Evolutionary conservation across 1,284 basidiomycete species (phyloP).

Genomic region (Moesziomyces sp.): DNA sequence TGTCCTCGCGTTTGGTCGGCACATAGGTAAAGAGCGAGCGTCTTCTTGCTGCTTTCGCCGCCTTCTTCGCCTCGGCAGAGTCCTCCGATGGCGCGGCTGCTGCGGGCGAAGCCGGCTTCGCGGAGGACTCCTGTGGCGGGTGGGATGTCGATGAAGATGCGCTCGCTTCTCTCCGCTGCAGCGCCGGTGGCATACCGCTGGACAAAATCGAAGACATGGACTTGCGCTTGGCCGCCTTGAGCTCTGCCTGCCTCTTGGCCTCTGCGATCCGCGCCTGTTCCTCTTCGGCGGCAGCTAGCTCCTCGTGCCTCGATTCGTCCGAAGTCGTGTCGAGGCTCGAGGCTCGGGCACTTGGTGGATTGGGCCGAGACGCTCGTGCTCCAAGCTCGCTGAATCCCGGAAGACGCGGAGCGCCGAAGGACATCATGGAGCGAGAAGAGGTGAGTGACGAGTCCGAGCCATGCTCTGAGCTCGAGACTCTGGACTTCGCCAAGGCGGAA

Average conservation of each 20-base stretch:
- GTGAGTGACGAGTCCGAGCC: conserved; percentile 1
- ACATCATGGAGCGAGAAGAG: conserved; percentile 31
- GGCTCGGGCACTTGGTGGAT: conserved; percentile 5
- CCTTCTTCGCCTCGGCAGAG: conserved; percentile 30
- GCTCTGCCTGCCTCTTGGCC: conserved; percentile 30
- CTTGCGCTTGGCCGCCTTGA: conserved; percentile 39
- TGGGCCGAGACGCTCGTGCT: conserved; percentile 2
- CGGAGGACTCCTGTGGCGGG: neutral
- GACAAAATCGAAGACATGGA: conserved; percentile 39
- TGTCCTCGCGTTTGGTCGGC: conserved; percentile 39
- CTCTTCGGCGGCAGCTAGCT: conserved; percentile 29
- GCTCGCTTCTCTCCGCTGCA: conserved; percentile 13
- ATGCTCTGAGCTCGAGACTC: conserved; percentile 28
- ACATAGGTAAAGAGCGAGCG: conserved; percentile 48
- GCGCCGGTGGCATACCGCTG: conserved; percentile 39
- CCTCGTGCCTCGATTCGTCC: conserved; percentile 11
- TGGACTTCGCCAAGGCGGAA: conserved; percentile 29
- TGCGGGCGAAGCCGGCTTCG: neutral
- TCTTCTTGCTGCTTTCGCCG: conserved; percentile 44
- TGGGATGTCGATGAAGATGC: neutral
- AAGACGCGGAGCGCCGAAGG: conserved; percentile 32
- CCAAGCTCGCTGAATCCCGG: conserved; percentile 19
- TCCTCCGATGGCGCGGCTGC: conserved; percentile 8
- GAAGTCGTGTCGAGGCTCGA: conserved; percentile 18
- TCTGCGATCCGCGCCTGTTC: conserved; percentile 29